These are phyloP conservation scores for Chlorella vulgaris DNA, from an alignment of 139 green algal species.

Conservation along the genomic window DNA sequence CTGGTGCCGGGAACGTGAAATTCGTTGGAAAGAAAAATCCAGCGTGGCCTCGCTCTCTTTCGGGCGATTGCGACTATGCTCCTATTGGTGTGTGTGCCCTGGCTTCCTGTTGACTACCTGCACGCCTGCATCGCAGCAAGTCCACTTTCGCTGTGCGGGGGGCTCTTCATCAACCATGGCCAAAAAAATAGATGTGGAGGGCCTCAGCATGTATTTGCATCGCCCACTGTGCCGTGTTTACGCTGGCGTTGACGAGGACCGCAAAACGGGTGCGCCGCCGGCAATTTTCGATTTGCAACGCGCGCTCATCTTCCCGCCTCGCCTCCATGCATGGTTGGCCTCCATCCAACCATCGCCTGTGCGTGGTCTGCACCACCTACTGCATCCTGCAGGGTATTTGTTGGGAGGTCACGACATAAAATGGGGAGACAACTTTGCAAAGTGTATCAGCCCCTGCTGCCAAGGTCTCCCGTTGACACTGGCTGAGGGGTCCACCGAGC, in stretches of 20 bases:
- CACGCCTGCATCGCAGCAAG: not conserved
- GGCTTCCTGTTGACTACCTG: not conserved
- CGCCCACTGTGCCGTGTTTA: not conserved
- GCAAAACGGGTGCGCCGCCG: not conserved
- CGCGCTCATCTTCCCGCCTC: not conserved
- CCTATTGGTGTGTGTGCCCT: too few relatives aligned
- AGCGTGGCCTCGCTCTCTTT: too few relatives aligned
- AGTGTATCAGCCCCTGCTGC: constrained; percentile 18
- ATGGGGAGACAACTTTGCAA: not conserved
- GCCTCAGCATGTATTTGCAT: not conserved
- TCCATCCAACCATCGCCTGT: not conserved
- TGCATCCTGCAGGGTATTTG: constrained; percentile 10
- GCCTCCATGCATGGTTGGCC: not conserved
- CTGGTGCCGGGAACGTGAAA: too few relatives aligned
- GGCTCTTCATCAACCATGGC: not conserved
- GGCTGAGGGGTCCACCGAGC: not conserved
- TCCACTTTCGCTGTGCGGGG: not conserved
- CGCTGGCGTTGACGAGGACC: not conserved
- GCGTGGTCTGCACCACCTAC: too few relatives aligned
- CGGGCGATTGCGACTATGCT: too few relatives aligned
- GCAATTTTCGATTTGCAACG: not conserved
- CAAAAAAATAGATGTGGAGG: not conserved
- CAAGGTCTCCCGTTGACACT: not conserved
- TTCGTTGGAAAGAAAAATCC: too few relatives aligned
- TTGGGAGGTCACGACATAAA: not conserved